Base-by-base conservation (phyloP, 495 filamentous ascomycete species). In the Talaromyces trachyspermus region DNA sequence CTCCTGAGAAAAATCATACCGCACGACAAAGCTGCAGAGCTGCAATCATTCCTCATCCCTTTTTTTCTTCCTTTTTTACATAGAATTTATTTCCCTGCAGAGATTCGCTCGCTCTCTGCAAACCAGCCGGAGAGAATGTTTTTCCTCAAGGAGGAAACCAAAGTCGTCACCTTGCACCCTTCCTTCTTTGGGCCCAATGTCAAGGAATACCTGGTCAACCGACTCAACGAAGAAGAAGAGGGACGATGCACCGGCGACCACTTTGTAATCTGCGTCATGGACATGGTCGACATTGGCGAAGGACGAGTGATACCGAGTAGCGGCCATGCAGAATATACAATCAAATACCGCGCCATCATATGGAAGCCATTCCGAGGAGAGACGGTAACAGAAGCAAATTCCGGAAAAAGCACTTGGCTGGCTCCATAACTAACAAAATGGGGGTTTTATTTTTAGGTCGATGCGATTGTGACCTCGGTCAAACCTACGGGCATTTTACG, bases 351-450 rank as follows among this genome's bases (percentile, higher is more conserved):
- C 42, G 92, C 92, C 27, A 88, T 99, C 33, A 90, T 99, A 38
- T 99, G 90, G 89, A 77, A 88, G 56, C 92, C 92, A 8, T 99
- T 96, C 75, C 87, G 88, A 58, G 89, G 89, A 49, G 92, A 99
- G 73, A 90, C 89, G 50, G 92, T 95, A 77, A n/a, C n/a, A n/a
- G n/a, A n/a, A n/a, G n/a, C n/a, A n/a, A n/a, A n/a, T n/a, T n/a
- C n/a, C n/a, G n/a, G n/a, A n/a, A n/a, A n/a, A n/a, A n/a, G 1
- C 11, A 0, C 15, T 10, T n/a, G 11, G 14, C 5, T 10, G 12
- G 2, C 19, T n/a, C 25, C 24, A 32, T 8, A 50, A 12, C 32
- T 45, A 24, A 14, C 40, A 43, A 6, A 7, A 14, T 20, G n/a
- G 6, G 18, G 14, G n/a, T 6, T 8, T 22, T 10, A 14, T 12